A percentile compares a stretch with the other conserved stretches of the same genome.
Conservation (phyloP, 1,284 basidiomycete genomes). For the Pseudomicrostroma phylloplanum region DNA sequence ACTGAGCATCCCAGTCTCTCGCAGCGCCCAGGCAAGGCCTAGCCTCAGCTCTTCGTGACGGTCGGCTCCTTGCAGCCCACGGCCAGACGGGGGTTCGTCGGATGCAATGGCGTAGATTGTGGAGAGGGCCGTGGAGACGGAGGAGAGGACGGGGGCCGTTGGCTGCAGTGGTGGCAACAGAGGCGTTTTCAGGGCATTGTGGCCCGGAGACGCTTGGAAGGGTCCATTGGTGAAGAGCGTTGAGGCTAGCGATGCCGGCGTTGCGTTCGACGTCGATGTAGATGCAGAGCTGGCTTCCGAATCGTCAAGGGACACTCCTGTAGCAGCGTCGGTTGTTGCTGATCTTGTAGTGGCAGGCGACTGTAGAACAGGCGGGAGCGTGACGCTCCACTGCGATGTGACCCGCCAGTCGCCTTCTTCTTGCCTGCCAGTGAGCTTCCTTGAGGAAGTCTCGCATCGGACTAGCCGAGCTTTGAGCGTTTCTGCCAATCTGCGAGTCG, state of each 20-base stretch:
- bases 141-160: conserved; percentile 15
- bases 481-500: conserved; percentile 26
- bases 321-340: conserved; percentile 11
- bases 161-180: conserved; percentile 7
- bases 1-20: conserved; percentile 8
- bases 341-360: neutral
- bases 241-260: conserved; percentile 1
- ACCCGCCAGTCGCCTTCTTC: neutral
- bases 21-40: conserved; percentile 35
- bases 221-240: conserved; percentile 7
- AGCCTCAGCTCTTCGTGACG: conserved; percentile 34
- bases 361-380: neutral
- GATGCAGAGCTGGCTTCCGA: conserved; percentile 8
- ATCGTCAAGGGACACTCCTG: conserved; percentile 24
- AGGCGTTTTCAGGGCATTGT: conserved; percentile 10
- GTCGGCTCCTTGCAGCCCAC: conserved; percentile 14
- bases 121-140: conserved; percentile 36
- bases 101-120: conserved; percentile 41
- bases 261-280: neutral
- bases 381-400: neutral
- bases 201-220: neutral
- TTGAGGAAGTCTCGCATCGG: neutral
- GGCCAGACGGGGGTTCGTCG: conserved; percentile 25
- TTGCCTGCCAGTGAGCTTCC: neutral
- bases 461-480: conserved; percentile 22